Evolutionary conservation across 495 filamentous ascomycete species (phyloP), one percentile per base, ranked within the genome.

Genomic region (Penicillium simplicissimum): DNA sequence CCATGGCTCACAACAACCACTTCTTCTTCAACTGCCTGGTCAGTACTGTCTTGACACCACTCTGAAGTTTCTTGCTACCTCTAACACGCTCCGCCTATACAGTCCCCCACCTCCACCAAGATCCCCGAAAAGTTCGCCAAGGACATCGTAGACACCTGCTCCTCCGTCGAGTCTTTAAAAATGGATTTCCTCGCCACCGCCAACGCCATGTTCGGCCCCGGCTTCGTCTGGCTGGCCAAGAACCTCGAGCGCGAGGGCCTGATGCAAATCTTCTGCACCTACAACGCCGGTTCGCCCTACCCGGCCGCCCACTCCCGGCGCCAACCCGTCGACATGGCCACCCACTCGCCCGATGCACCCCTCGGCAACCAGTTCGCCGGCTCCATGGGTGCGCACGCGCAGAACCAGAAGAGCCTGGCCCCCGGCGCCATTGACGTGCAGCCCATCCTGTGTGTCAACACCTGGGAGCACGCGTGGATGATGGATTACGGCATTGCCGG

Each of bases 1-100:
- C 88, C 62, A 96, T 96, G 89, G 91, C 92, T 57, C 88, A 90
- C 80, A 97, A 98, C 85, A 97, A 97, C 81, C 87, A 95, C 75
- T 90, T 95, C 77, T 98, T 97, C 87, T 98, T 98, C 84, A 78
- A 81, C 65, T 76, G 82, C 68, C 73, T 90, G 64, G 84, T 87
- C 59, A 65, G 78, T 73, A 17, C 21, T n/a, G 25, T 45, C 8
- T 33, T 52, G 48, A 43, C 4, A 34, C 11, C 5, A 23, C 8
- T 38, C 0, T 43, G 11, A n/a, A 7, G 9, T 2, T 14, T 31
- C 25, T 43, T 33, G 23, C 53, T 19, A 25, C 19, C n/a, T 34
- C 14, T 43, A 23, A 52, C 25, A 13, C 21, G 17, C 35, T 40
- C 1, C 21, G 14, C 33, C 3, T 25, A 35, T 57, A 55, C 68